Conservation (phyloP, 441 rosid genomes). For the Jatropha podagrica region DNA sequence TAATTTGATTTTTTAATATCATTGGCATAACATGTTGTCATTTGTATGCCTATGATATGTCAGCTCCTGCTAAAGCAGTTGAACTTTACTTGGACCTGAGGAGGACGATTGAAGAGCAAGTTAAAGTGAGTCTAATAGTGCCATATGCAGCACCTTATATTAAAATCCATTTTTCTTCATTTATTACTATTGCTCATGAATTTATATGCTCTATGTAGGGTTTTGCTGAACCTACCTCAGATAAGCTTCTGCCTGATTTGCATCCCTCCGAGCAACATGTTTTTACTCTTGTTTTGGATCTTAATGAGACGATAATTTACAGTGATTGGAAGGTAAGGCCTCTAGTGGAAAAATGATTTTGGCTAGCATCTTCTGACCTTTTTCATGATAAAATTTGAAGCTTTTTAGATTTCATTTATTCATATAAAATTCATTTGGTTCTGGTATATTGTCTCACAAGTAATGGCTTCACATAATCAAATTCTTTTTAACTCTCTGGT, state of each 20-base stretch:
- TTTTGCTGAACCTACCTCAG: constrained; percentile 89
- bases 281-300: constrained; percentile 93
- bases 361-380: not conserved
- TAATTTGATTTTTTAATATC: not conserved
- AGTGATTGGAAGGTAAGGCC: constrained; percentile 86
- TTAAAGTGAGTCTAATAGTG: constrained; percentile 47
- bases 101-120: constrained; percentile 70
- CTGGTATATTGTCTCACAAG: not conserved
- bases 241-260: constrained; percentile 95
- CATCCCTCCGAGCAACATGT: constrained; percentile 81
- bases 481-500: not conserved
- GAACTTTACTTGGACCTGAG: constrained; percentile 85
- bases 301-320: constrained; percentile 87
- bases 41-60: constrained; percentile 22
- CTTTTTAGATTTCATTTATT: not conserved
- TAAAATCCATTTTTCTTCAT: not conserved
- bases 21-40: not conserved
- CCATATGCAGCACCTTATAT: constrained; percentile 17
- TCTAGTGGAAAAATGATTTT: not conserved
- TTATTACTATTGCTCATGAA: not conserved
- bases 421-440: not conserved
- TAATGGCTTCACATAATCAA: not conserved
- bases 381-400: constrained; percentile 6
- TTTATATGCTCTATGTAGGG: constrained; percentile 43
- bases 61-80: constrained; percentile 77